Percentiles rank a stretch among this genome's conserved stretches.
These are phyloP conservation scores for Exophiala phaeomuriformis DNA, from an alignment of 2,329 filamentous ascomycete genomes.

Conservation along the genomic window DNA sequence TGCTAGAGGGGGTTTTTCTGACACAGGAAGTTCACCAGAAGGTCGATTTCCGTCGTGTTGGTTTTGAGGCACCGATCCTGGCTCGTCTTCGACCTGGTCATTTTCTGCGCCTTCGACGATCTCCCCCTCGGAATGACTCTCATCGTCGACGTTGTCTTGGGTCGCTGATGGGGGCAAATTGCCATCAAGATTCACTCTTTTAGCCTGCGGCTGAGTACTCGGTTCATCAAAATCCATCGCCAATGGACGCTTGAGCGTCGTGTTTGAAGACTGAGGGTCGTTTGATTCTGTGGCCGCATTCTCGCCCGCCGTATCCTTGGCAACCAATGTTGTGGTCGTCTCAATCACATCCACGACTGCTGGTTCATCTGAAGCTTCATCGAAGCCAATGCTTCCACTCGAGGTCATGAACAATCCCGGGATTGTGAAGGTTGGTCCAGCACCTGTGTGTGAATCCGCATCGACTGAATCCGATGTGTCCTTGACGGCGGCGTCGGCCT, in stretches of 20 bases:
- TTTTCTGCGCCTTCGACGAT: constrained; percentile 15
- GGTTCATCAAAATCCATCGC: constrained; percentile 1
- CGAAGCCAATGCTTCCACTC: constrained; percentile 14
- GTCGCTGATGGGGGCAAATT: constrained; percentile 5
- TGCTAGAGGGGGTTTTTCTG: constrained; percentile 21
- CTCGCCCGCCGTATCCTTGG: not conserved
- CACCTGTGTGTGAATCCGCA: not conserved
- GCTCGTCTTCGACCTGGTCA: constrained; percentile 3
- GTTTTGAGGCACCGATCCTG: constrained; percentile 8
- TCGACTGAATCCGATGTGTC: not conserved
- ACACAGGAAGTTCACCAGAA: constrained; percentile 25
- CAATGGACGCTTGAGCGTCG: constrained; percentile 8
- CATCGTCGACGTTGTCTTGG: constrained; percentile 1
- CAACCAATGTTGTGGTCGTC: not conserved
- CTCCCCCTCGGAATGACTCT: constrained; percentile 20
- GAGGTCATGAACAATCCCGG: constrained; percentile 48
- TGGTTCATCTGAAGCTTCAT: not conserved
- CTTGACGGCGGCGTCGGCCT: not conserved
- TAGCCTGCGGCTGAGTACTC: constrained; percentile 1
- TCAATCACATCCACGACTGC: not conserved
- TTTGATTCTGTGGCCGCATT: not conserved
- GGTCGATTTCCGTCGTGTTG: not conserved
- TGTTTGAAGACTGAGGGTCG: not conserved
- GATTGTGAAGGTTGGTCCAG: constrained; percentile 37
- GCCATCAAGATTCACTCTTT: constrained; percentile 12